Conservation (phyloP, 1,139 yeast genomes). For the Sugiyamaella grinbergsii region DNA sequence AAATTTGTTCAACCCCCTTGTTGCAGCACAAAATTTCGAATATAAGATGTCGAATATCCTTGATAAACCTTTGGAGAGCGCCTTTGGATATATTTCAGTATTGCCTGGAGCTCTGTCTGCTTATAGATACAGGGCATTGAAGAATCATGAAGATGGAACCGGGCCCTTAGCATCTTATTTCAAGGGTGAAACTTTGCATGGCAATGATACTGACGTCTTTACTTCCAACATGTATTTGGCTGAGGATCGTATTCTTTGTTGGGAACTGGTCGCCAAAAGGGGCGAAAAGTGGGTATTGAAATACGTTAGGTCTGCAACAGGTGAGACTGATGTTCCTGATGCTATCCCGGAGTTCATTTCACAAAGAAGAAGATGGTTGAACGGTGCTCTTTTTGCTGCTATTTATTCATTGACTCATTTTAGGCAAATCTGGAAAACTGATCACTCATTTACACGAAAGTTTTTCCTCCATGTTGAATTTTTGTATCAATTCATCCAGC, state of each 20-base stretch:
- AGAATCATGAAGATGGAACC: constrained; percentile 83
- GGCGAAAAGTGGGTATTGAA: constrained; percentile 89
- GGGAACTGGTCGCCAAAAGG: constrained; percentile 92
- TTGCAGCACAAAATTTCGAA: constrained; percentile 95
- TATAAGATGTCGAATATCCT: constrained; percentile 93
- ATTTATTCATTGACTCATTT: constrained; percentile 80
- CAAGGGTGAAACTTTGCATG: constrained; percentile 76
- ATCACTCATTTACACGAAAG: constrained; percentile 76
- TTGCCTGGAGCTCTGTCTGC: constrained; percentile 97
- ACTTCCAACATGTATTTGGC: constrained; percentile 97
- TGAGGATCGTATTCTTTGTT: constrained; percentile 93
- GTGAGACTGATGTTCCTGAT: constrained; percentile 98
- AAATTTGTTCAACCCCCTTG: constrained; percentile 82
- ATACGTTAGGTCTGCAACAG: constrained; percentile 90
- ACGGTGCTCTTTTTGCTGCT: constrained; percentile 97
- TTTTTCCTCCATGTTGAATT: constrained; percentile 81
- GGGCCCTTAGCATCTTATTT: constrained; percentile 90
- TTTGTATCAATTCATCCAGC: constrained; percentile 71
- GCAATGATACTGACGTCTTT: constrained; percentile 71
- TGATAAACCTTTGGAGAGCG: constrained; percentile 92
- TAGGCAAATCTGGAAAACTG: constrained; percentile 80
- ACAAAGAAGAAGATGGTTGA: constrained; percentile 97
- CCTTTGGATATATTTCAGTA: constrained; percentile 90
- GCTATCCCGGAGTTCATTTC: constrained; percentile 85
- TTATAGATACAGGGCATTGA: constrained; percentile 84